Base-by-base conservation (phyloP, 257 asterid species). In the Penstemon newberryi region DNA sequence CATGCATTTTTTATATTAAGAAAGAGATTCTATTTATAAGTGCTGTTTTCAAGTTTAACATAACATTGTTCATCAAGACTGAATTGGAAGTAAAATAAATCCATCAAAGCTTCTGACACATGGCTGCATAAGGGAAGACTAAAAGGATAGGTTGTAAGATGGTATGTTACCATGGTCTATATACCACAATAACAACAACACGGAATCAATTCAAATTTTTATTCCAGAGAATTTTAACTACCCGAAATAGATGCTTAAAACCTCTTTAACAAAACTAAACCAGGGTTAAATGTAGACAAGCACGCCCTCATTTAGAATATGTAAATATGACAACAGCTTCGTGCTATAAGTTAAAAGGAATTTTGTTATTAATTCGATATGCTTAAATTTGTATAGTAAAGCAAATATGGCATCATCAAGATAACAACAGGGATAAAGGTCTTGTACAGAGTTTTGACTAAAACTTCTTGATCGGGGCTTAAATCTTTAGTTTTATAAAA, bases 251-350 rank as follows among this genome's bases (percentile, higher is more conserved):
- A 65, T 13, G 25, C 25, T n/a, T 5, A 41, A 41, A 67, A 56
- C 40, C 64, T 43, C 63, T 53, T 50, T 7, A 36, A 56, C 33
- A 46, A 52, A 13, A 55, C 54, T 67, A 33, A 15, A 67, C 25
- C 72, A 42, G 15, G 42, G 13, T 43, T 52, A 8, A 25, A 55
- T 0, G 64, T 41, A 18, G 13, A 53, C 36, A 40, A 52, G 50
- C 56, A 54, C 11, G 42, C 5, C 58, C 12, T 66, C 11, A 15
- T 40, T 66, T 38, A 52, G 53, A 38, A 33, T 25, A 33, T 10
- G 56, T 25, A 19, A 33, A 56, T 40, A 15, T 53, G 52, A 10
- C 6, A 7, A 15, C 25, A 11, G n/a, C 73, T 44, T 36, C 39
- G 47, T 37, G 38, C 13, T 25, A 10, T n/a, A 54, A 6, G 64